These are phyloP conservation scores for Penstemon davidsonii DNA, from an alignment of 257 asterid species.

Conservation along the genomic window DNA sequence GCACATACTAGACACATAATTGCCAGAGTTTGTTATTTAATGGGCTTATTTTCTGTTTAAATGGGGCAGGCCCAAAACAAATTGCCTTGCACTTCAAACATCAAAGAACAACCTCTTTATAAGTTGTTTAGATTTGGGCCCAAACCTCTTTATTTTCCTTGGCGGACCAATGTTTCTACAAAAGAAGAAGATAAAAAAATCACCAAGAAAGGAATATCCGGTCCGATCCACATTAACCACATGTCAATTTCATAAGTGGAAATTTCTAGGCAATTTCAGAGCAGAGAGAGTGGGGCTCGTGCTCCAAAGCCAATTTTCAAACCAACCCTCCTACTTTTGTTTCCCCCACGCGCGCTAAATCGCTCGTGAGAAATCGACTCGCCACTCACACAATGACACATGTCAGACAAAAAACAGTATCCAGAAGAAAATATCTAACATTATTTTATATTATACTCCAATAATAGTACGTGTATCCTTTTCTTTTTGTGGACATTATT, in stretches of 20 bases:
- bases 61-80: too few species aligned
- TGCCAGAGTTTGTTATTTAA: too few species aligned
- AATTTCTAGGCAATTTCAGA: constrained; percentile 32
- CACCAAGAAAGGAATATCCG: background rate
- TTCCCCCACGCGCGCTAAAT: constrained; percentile 16
- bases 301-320: background rate
- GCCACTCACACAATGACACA: constrained; percentile 18
- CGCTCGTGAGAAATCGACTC: constrained; percentile 10
- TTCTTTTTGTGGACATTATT: constrained; percentile 1
- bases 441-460: too few species aligned
- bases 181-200: too few species aligned
- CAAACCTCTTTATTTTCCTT: too few species aligned
- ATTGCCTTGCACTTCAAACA: too few species aligned
- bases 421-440: background rate
- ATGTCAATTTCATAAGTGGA: constrained; percentile 23
- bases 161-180: too few species aligned
- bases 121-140: too few species aligned
- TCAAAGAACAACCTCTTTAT: too few species aligned
- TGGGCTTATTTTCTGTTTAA: too few species aligned
- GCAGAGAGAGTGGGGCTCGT: too few species aligned
- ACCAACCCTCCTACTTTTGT: constrained; percentile 11
- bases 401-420: constrained; percentile 23
- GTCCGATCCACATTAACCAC: background rate
- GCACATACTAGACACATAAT: too few species aligned
- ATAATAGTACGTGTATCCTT: background rate